Conservation (phyloP, 306 rosid genomes). For the Lathyrus sativus region DNA sequence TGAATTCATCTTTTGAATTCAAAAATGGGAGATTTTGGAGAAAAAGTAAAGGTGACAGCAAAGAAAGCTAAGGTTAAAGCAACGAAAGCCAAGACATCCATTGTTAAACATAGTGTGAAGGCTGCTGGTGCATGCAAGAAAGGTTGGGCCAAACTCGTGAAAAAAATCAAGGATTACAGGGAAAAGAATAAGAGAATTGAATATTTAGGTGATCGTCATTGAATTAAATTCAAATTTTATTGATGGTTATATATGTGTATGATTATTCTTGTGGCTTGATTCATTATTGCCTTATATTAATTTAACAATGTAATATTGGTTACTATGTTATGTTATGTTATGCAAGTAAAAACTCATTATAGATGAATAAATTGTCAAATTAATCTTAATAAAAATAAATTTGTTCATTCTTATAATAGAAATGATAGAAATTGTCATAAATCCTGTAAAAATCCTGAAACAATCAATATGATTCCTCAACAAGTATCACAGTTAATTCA, state of each 20-base stretch:
- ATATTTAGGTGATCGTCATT: conserved; percentile 40
- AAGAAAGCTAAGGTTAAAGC: conserved; percentile 28
- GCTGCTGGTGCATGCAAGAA: conserved; percentile 37
- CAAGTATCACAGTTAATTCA: too few species aligned
- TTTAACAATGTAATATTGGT: not conserved
- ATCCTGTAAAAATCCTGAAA: too few species aligned
- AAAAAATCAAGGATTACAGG: conserved; percentile 21
- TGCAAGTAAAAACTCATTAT: too few species aligned
- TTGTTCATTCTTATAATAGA: too few species aligned
- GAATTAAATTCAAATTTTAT: not conserved
- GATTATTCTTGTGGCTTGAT: conserved; percentile 14
- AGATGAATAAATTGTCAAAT: too few species aligned
- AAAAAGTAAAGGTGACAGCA: conserved; percentile 26
- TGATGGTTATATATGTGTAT: not conserved
- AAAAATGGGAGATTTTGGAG: conserved; percentile 43
- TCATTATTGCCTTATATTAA: not conserved
- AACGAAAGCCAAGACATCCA: conserved; percentile 33
- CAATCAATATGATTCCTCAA: too few species aligned
- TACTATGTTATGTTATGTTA: too few species aligned
- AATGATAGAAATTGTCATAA: too few species aligned
- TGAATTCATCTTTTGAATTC: conserved; percentile 36
- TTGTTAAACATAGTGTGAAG: conserved; percentile 25
- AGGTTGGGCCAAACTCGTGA: conserved; percentile 37
- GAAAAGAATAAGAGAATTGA: conserved; percentile 16
- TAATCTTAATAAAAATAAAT: too few species aligned